phyloP scores from a whole-genome alignment of 2,329 filamentous ascomycete species.

The Hymenoscyphus linearis region DNA sequence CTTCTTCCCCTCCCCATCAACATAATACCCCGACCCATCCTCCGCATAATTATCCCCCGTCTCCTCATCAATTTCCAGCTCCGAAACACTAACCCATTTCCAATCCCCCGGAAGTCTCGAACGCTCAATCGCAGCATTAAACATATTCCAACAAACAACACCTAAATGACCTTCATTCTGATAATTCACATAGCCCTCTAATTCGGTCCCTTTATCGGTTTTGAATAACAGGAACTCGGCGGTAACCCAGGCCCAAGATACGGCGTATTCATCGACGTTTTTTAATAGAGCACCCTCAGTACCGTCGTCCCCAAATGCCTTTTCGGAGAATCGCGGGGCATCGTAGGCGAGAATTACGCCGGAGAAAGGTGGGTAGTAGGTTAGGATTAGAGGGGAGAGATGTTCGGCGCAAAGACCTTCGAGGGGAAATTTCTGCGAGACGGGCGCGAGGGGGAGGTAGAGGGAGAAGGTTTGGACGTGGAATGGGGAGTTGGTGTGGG shows the following conservation, averaged over 20 bases:
- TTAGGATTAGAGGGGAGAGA: slow-evolving; percentile 68
- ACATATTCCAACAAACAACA: slow-evolving; percentile 83
- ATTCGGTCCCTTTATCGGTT: slow-evolving; percentile 64
- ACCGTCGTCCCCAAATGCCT: slow-evolving; percentile 47
- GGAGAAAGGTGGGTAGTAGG: slow-evolving; percentile 66
- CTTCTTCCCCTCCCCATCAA: slow-evolving; percentile 62
- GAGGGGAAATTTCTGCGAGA: slow-evolving; percentile 63
- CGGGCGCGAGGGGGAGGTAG: slow-evolving; percentile 69
- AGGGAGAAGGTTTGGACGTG: slow-evolving; percentile 74
- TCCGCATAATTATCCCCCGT: slow-evolving; percentile 41
- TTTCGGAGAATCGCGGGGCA: slow-evolving; percentile 61
- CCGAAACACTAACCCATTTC: slow-evolving; percentile 63
- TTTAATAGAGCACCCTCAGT: slow-evolving; percentile 41
- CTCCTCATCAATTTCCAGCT: slow-evolving; percentile 31
- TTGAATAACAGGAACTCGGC: slow-evolving; percentile 81
- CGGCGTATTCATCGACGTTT: slow-evolving; percentile 75
- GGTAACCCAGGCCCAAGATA: slow-evolving; percentile 82
- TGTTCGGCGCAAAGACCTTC: slow-evolving; percentile 69
- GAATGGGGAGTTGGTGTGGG: slow-evolving; percentile 56
- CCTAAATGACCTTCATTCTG: slow-evolving; percentile 87
- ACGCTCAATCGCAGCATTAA: slow-evolving; percentile 82
- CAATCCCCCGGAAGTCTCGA: slow-evolving; percentile 70
- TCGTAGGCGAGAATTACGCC: slow-evolving; percentile 72
- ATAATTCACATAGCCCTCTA: slow-evolving; percentile 79
- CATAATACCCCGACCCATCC: slow-evolving; percentile 66